Conservation (phyloP, 2,329 filamentous ascomycete species). For the Pyricularia grisea region DNA sequence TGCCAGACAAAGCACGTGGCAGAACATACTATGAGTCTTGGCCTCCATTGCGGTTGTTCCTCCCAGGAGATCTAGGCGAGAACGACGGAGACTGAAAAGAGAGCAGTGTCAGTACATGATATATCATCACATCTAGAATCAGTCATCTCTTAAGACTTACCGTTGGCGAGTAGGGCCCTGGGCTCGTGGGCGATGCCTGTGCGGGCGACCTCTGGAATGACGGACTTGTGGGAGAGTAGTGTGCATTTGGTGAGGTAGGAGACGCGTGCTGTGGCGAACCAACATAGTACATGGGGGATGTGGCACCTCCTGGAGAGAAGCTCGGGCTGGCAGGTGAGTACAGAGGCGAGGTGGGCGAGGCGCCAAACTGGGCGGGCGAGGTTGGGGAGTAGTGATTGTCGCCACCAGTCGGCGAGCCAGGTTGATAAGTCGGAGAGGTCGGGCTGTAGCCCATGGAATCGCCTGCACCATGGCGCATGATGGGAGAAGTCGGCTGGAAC, state of each 20-base stretch:
- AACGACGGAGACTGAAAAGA: constrained; percentile 30
- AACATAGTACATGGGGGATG: constrained; percentile 56
- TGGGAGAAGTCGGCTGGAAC: constrained; percentile 53
- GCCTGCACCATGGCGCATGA: constrained; percentile 44
- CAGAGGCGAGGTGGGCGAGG: constrained; percentile 64
- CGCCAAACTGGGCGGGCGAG: constrained; percentile 58
- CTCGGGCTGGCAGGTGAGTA: constrained; percentile 64
- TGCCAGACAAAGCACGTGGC: not conserved
- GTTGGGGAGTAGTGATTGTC: constrained; percentile 55
- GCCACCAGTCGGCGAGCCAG: constrained; percentile 42
- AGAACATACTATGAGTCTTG: constrained; percentile 31
- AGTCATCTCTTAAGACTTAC: constrained; percentile 19
- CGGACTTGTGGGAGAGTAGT: constrained; percentile 56
- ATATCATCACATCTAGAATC: not conserved
- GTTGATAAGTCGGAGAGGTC: constrained; percentile 56
- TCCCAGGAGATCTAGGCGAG: constrained; percentile 34
- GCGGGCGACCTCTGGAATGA: constrained; percentile 46
- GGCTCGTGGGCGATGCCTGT: constrained; percentile 54
- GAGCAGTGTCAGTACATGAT: not conserved
- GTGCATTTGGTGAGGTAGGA: constrained; percentile 54
- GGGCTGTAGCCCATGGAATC: constrained; percentile 55
- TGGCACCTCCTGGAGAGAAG: constrained; percentile 59
- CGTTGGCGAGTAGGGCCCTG: constrained; percentile 59
- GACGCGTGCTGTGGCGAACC: constrained; percentile 67
- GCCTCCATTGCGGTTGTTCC: constrained; percentile 21